Evolutionary conservation across 192 early-diverging fungal genomes (phyloP), one percentile per base, ranked within the genome.

Genomic region (Coemansia sp.): DNA sequence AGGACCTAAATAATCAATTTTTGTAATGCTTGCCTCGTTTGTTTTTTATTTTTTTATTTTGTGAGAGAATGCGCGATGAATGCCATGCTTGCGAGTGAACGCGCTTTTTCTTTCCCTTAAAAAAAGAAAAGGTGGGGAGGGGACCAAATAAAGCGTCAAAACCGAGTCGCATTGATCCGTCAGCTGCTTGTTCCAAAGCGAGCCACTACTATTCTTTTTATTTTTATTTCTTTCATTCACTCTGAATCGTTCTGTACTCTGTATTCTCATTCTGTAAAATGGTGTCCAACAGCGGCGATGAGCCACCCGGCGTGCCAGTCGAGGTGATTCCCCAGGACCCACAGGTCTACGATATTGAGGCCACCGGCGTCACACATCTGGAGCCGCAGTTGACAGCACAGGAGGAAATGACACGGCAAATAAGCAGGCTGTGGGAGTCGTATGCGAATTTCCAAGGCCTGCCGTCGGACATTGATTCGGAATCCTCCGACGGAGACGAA

Each of bases 361-460:
- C 62, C 12, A 11, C 62, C 16, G 79, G 74, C 62, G 46, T 13
- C 0, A 71, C 65, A 8, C 39, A 36, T 10, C 68, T 75, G 15
- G 65, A 70, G 65, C 62, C 74, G 6, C 60, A 62, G 10, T 61
- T 66, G 21, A 63, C 45, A 3, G 79, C 67, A 16, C 71, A 77
- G 6, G 74, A 73, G 16, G 45, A 63, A 43, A 72, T 77, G 65
- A 54, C 71, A 13, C 66, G 59, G 62, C 79, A 82, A 41, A 82
- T 82, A 41, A 71, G 66, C 3, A 67, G 76, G 65, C 79, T 82
- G 21, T 82, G 79, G 79, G 71, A 73, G 37, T 22, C 68, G 13
- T 68, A 82, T 49, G 49, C 43, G 19, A 77, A 77, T 22, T 82
- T 82, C 48, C 48, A 64, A 7, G 79, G 79, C 0, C 67, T 81